Percentiles rank a stretch among this genome's conserved stretches.
phyloP scores from a whole-genome alignment of 2,329 filamentous ascomycete genomes.

The Herpotrichia juniperi region DNA sequence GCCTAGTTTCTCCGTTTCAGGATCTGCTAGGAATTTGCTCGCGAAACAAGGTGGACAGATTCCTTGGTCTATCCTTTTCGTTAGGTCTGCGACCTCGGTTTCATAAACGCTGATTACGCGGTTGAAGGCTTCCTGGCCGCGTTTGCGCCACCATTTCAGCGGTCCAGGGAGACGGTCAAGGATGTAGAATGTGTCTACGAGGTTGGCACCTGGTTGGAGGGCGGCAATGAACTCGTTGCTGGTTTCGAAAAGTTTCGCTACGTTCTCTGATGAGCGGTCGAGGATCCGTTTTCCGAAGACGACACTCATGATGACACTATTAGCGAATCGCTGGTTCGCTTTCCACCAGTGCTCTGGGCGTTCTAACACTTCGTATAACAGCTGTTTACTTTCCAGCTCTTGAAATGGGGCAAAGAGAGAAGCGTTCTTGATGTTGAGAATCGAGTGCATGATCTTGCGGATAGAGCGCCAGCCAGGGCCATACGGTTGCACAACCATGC shows the following conservation, averaged over 20 bases:
- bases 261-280: conserved; percentile 20
- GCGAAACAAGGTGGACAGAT: conserved; percentile 51
- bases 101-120: conserved; percentile 28
- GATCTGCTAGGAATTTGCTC: conserved; percentile 47
- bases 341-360: conserved; percentile 29
- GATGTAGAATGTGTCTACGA: conserved; percentile 40
- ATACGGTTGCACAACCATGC: conserved; percentile 41
- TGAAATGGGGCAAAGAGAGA: conserved; percentile 37
- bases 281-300: conserved; percentile 32
- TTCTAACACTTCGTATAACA: conserved; percentile 32
- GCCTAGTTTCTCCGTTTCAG: conserved; percentile 27
- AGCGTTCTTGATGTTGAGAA: conserved; percentile 31
- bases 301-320: conserved; percentile 42
- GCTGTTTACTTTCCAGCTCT: conserved; percentile 34
- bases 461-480: conserved; percentile 30
- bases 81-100: conserved; percentile 22
- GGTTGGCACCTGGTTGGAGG: conserved; percentile 35
- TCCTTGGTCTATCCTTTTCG: conserved; percentile 32
- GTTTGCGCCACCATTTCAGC: conserved; percentile 37
- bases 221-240: conserved; percentile 24
- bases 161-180: conserved; percentile 35
- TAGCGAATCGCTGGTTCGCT: conserved; percentile 35
- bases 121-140: conserved; percentile 26
- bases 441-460: conserved; percentile 40
- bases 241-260: conserved; percentile 22